phyloP scores from a whole-genome alignment of 192 early-diverging fungal genomes.

The Coemansia umbellata region DNA sequence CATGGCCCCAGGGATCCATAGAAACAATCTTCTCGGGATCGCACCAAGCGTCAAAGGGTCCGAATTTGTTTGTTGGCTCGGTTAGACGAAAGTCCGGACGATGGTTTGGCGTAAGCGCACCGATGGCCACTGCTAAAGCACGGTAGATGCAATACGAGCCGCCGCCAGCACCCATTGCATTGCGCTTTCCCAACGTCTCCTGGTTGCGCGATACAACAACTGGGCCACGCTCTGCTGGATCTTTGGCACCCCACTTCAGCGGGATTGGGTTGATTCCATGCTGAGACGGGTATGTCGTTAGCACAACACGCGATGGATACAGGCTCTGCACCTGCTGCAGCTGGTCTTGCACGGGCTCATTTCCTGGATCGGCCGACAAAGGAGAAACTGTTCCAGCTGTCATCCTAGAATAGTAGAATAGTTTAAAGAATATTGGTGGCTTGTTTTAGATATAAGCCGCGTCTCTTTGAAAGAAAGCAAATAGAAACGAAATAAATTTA shows the following conservation, averaged over 20 bases:
- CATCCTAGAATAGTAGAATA: too few species aligned
- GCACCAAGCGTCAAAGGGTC: constrained; percentile 74
- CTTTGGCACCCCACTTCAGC: constrained; percentile 72
- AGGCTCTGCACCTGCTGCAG: constrained; percentile 27
- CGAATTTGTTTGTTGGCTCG: constrained; percentile 77
- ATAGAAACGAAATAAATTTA: not conserved
- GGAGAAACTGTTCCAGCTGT: too few species aligned
- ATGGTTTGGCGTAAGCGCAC: constrained; percentile 78
- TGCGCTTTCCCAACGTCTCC: constrained; percentile 72
- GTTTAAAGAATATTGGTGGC: too few species aligned
- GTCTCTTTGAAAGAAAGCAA: too few species aligned
- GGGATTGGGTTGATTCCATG: constrained; percentile 70
- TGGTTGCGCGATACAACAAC: constrained; percentile 77
- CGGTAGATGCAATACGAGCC: constrained; percentile 91
- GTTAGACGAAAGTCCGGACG: constrained; percentile 84
- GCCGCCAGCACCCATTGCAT: constrained; percentile 94
- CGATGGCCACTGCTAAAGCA: constrained; percentile 86
- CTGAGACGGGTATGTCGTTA: constrained; percentile 68
- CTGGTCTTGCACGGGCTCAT: not conserved
- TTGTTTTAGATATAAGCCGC: too few species aligned
- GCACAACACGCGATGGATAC: constrained; percentile 58
- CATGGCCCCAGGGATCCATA: constrained; percentile 89
- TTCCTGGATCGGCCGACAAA: not conserved
- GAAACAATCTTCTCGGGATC: constrained; percentile 89
- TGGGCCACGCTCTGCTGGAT: constrained; percentile 76